phyloP scores from a whole-genome alignment of 768 basidiomycete species.

The Collybiopsis luxurians region DNA sequence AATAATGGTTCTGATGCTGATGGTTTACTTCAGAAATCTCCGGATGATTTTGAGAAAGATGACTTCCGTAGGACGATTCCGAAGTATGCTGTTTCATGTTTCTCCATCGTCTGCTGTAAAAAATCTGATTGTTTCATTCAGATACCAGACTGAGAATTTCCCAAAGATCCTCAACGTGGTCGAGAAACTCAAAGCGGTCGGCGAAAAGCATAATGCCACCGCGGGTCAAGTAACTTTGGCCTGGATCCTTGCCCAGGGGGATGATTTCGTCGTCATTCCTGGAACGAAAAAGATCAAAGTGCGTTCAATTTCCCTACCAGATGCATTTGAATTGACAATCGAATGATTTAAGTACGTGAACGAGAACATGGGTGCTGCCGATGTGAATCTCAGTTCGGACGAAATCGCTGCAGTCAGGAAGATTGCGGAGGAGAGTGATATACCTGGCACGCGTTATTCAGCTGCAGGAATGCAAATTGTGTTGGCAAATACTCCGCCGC shows the following conservation, averaged over 20 bases:
- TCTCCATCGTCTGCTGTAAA: background rate
- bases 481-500: background rate
- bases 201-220: slow-evolving; percentile 36
- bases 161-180: slow-evolving; percentile 44
- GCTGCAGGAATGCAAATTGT: background rate
- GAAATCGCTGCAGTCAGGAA: slow-evolving; percentile 34
- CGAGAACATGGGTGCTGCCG: slow-evolving; percentile 39
- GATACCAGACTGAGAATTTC: slow-evolving; percentile 41
- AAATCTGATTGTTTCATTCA: slow-evolving; percentile 9
- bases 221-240: slow-evolving; percentile 50
- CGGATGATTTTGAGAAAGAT: slow-evolving; percentile 33
- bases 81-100: slow-evolving; percentile 16
- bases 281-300: slow-evolving; percentile 38
- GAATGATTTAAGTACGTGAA: slow-evolving; percentile 30
- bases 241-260: slow-evolving; percentile 44
- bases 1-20: background rate
- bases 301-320: no score
- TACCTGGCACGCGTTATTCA: slow-evolving; percentile 3
- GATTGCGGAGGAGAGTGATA: slow-evolving; percentile 23
- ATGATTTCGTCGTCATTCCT: slow-evolving; percentile 42
- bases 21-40: slow-evolving; percentile 26
- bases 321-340: slow-evolving; percentile 8
- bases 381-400: slow-evolving; percentile 31
- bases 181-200: slow-evolving; percentile 34
- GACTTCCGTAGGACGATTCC: slow-evolving; percentile 39